Conservation (phyloP, 768 basidiomycete species). For the Podaxis carcinomalis region DNA sequence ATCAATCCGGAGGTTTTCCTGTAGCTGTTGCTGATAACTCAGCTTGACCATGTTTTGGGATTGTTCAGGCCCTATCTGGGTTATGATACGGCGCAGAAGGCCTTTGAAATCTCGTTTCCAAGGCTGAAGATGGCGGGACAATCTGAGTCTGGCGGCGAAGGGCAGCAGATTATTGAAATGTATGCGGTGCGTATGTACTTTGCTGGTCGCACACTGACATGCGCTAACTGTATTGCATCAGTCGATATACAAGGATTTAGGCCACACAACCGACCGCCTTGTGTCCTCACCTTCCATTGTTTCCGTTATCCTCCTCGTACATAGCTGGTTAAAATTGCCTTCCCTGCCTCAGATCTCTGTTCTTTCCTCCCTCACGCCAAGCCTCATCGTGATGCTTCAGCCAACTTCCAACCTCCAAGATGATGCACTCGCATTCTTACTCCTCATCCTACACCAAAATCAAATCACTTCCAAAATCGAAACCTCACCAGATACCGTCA, state of each 20-base stretch:
- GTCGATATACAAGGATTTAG: conserved; percentile 34
- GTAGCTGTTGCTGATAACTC: conserved; percentile 17
- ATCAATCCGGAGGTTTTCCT: background rate
- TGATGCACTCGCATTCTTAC: conserved; percentile 55
- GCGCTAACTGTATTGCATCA: conserved; percentile 14
- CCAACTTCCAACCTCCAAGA: conserved; percentile 45
- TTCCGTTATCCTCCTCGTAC: conserved; percentile 35
- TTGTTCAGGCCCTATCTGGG: conserved; percentile 25
- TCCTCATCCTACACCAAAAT: conserved; percentile 29
- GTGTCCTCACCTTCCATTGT: conserved; percentile 22
- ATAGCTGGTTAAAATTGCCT: conserved; percentile 17
- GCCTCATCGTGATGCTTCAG: conserved; percentile 48
- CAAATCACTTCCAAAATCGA: conserved; percentile 14
- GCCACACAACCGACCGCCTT: conserved; percentile 14
- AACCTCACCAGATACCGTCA: conserved; percentile 40
- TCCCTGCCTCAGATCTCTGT: conserved; percentile 14
- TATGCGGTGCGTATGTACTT: conserved; percentile 22
- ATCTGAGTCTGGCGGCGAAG: background rate
- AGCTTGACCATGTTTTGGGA: conserved; percentile 16
- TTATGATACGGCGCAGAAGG: conserved; percentile 43
- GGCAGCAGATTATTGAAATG: background rate
- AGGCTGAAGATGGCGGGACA: conserved; percentile 23
- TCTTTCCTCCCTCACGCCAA: conserved; percentile 31
- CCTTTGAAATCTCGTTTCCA: conserved; percentile 42
- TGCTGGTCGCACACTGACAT: background rate